Evolutionary conservation across 148 eudicot genomes (phyloP), one percentile per base, ranked within the genome.

Genomic region (Hydrangea macrophylla): DNA sequence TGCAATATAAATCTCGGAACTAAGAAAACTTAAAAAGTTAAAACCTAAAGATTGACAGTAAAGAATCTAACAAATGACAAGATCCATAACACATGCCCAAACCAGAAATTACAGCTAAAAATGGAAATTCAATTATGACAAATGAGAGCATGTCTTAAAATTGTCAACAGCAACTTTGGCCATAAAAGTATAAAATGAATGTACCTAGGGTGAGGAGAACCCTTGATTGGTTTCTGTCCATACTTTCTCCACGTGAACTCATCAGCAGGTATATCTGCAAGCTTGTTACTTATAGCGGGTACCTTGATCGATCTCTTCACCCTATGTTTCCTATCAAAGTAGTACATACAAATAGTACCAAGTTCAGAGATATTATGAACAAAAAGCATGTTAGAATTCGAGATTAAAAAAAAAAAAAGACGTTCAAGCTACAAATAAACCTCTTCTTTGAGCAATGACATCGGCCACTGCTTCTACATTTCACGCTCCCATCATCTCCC

Each of bases 141-240:
- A 24, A 48, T 7, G 17, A 37, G 10, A 40, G 9, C 10, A 11
- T 33, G 13, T 30, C 44, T 28, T 24, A 68, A 24, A 31, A 44
- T 39, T 20, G 58, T 57, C 64, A 25, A 39, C 6, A 27, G 31
- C 11, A 28, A 57, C n/a, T 10, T 11, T n/a, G 40, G 26, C 27
- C 53, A 23, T 7, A 26, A 30, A 58, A 73, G 11, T 24, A 15
- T 48, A 62, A 45, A 44, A n/a, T 58, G 44, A 4, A 53, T 22
- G 25, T 88, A 94, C 98, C 98, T 88, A 12, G 98, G 98, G 53
- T 94, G 90, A 60, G 98, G 98, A 59, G 98, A 94, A 60, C 98
- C 98, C 84, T 94, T 94, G 50, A 94, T 94, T 24, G 98, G 98
- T 80, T 94, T 94, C 74, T 94, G 98, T 20, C 98, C 98, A 30